These are phyloP conservation scores for Tolypocladium sp. DNA, from an alignment of 2,329 filamentous ascomycete genomes.

Conservation along the genomic window DNA sequence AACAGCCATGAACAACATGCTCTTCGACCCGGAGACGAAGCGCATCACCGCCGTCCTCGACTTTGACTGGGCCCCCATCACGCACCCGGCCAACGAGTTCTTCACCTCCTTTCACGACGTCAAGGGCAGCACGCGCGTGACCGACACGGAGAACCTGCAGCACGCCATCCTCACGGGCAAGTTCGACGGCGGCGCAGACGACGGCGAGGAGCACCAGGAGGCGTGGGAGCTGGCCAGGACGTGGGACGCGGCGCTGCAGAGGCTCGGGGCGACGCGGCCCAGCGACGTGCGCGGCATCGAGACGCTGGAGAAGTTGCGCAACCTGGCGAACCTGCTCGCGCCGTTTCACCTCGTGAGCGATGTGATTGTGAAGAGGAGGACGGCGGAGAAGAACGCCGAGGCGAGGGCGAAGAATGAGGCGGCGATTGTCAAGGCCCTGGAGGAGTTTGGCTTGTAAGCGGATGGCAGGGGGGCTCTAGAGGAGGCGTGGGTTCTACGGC, in stretches of 20 bases:
- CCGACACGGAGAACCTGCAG: background rate
- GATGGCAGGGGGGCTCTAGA: no score
- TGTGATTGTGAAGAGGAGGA: background rate
- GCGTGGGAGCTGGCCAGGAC: background rate
- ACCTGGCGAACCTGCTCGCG: background rate
- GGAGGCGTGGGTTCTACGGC: no score
- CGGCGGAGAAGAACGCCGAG: background rate
- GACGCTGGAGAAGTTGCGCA: background rate
- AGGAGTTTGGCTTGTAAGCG: background rate
- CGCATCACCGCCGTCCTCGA: conserved; percentile 16
- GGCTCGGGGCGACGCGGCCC: background rate
- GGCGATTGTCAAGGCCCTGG: background rate
- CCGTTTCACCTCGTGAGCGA: background rate
- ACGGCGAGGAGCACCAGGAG: background rate
- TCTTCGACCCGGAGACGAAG: conserved; percentile 10
- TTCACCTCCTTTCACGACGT: conserved; percentile 4
- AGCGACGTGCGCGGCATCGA: background rate
- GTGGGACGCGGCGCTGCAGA: background rate
- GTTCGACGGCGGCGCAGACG: background rate
- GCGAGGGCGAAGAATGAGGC: background rate
- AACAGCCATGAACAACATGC: conserved; percentile 16
- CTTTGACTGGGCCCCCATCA: conserved; percentile 15
- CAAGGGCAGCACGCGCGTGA: background rate
- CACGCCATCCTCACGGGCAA: conserved; percentile 1
- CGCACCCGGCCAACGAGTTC: conserved; percentile 16